A percentile compares a stretch with the other conserved stretches of the same genome.
Conservation (phyloP, 768 basidiomycete species). For the Aureoboletus auriporus region DNA sequence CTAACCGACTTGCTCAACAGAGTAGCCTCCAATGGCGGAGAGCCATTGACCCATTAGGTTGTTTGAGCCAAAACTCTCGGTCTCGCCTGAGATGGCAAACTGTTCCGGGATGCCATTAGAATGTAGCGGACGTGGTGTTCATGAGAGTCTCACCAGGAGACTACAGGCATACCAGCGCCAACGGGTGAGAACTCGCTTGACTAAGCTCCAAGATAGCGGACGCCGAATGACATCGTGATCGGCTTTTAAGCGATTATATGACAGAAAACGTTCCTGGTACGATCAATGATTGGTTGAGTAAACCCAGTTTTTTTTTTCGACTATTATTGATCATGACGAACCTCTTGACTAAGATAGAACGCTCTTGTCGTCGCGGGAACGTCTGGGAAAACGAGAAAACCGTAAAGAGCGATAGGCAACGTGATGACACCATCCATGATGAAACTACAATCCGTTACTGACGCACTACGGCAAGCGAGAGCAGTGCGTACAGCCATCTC, state of each 20-base stretch:
- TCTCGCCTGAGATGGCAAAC: slow-evolving; percentile 66
- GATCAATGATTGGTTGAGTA: background rate
- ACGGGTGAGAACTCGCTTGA: slow-evolving; percentile 46
- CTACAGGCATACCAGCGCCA: slow-evolving; percentile 73
- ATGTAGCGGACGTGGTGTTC: background rate
- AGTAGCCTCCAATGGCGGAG: slow-evolving; percentile 56
- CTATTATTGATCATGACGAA: no score
- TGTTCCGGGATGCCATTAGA: slow-evolving; percentile 15
- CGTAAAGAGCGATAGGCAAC: slow-evolving; percentile 66
- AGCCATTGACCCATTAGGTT: slow-evolving; percentile 75
- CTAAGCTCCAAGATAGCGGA: slow-evolving; percentile 44
- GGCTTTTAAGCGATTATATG: slow-evolving; percentile 43
- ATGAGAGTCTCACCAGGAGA: slow-evolving; percentile 42
- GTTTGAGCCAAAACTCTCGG: slow-evolving; percentile 65
- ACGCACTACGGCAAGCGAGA: background rate
- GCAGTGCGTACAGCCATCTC: slow-evolving; percentile 52
- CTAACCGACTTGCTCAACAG: slow-evolving; percentile 58
- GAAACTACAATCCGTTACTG: slow-evolving; percentile 37
- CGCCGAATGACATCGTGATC: slow-evolving; percentile 39
- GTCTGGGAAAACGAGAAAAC: slow-evolving; percentile 71
- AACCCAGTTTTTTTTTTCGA: background rate
- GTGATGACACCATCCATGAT: slow-evolving; percentile 72
- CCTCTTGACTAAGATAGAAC: slow-evolving; percentile 60
- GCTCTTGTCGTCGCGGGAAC: slow-evolving; percentile 60
- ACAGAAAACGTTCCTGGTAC: slow-evolving; percentile 52